Evolutionary conservation across 352 stramenopile genomes (phyloP), one percentile per base, ranked within the genome.

Genomic region (Halophytophthora batemanensis): DNA sequence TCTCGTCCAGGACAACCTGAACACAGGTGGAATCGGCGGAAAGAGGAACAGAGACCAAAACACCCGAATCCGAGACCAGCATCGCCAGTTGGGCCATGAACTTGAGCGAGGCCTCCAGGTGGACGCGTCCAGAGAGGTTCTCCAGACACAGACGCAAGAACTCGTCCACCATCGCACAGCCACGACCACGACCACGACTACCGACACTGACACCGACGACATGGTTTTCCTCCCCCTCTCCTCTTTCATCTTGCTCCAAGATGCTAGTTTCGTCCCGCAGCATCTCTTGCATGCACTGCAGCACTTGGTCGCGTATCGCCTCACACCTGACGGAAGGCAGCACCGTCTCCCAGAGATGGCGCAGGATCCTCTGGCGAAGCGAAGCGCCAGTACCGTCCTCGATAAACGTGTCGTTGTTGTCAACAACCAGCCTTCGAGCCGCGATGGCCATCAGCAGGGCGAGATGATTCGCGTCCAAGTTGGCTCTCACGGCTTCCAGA

Each of bases 271-370:
- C 61, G 25, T 62, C 12, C 14, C 55, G 46, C 41, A 72, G 41
- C 22, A 81, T 67, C 19, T 70, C 65, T 1, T 77, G 58, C 56
- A 81, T 70, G 3, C 61, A 59, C 19, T 59, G 29, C 10, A 81
- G 43, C 19, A 76, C 17, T 35, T 74, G 52, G 12, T 76, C 71
- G 3, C 69, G 43, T 21, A 80, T 43, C 0, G 57, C 42, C 1
- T 71, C 60, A 0, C 44, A 53, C 15, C 44, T 45, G 2, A 52
- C 49, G 0, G 33, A 42, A 3, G 66, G 52, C 14, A 77, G 36
- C 33, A 61, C 59, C 12, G 40, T 23, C 6, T n/a, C 35, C 74
- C 77, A 86, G 6, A 87, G 29, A 52, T 82, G 62, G 33, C 63
- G 51, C 21, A 86, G 23, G 18, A 82, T 63, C 18, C 58, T 39